These are phyloP conservation scores for Podaxis sp. DNA, from an alignment of 768 basidiomycete genomes.

Conservation along the genomic window DNA sequence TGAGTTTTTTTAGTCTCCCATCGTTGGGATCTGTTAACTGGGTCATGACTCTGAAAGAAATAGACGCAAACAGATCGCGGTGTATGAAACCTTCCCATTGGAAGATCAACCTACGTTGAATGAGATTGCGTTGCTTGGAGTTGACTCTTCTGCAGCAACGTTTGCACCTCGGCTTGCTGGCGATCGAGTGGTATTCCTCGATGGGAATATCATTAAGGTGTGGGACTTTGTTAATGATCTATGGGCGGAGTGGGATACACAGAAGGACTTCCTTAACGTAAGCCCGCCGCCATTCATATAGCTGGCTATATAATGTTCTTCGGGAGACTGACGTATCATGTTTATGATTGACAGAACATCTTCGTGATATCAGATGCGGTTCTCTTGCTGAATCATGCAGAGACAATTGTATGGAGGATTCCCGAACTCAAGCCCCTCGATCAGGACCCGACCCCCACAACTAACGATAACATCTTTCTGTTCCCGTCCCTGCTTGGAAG, in stretches of 20 bases:
- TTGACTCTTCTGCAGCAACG: background rate
- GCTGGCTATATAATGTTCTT: background rate
- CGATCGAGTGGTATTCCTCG: constrained; percentile 2
- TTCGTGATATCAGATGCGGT: background rate
- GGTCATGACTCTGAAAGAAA: background rate
- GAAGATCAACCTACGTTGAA: background rate
- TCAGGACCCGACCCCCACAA: background rate
- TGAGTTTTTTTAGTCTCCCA: background rate
- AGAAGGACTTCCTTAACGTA: background rate
- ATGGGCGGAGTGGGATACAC: constrained; percentile 5
- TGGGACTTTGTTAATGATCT: constrained; percentile 4
- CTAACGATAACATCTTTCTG: background rate
- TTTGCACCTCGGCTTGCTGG: background rate
- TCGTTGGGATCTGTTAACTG: background rate
- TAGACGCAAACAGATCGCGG: constrained; percentile 1
- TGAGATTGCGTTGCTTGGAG: background rate
- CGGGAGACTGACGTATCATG: background rate
- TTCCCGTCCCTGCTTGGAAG: background rate
- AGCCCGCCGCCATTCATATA: background rate
- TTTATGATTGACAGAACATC: background rate
- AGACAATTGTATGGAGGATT: constrained; percentile 5
- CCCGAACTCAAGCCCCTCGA: constrained; percentile 1
- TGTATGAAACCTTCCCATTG: background rate
- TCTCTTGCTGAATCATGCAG: background rate
- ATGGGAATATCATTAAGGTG: background rate